Conservation (phyloP, 2,329 filamentous ascomycete species). For the Cladosporium sp. region DNA sequence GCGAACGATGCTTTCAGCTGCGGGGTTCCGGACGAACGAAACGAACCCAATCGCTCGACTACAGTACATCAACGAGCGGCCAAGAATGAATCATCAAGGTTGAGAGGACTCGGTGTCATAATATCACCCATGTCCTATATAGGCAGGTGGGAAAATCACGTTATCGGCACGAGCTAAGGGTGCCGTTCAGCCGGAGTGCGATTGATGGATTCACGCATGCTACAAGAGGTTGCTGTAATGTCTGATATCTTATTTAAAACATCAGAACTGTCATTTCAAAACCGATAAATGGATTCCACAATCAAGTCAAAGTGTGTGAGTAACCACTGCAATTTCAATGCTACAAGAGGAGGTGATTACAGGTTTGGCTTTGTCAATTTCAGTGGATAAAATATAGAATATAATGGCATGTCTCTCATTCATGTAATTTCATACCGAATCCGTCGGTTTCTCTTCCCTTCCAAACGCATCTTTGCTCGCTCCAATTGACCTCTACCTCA, state of each 20-base stretch:
- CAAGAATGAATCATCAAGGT: not conserved
- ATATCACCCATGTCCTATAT: not conserved
- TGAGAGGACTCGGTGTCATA: not conserved
- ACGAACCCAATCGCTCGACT: not conserved
- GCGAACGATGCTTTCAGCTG: not conserved
- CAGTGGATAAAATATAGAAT: slow-evolving; percentile 7
- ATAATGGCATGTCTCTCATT: slow-evolving; percentile 14
- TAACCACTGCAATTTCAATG: not conserved
- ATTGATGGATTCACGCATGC: not conserved
- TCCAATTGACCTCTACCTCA: not conserved
- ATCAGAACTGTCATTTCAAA: too few relatives aligned
- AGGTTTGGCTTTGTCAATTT: slow-evolving; percentile 1
- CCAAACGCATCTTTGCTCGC: not conserved
- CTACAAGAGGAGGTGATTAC: not conserved
- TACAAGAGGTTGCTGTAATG: not conserved
- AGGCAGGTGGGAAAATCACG: not conserved
- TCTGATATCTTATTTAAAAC: too few relatives aligned
- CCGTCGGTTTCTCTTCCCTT: not conserved
- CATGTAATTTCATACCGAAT: slow-evolving; percentile 10
- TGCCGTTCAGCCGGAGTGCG: not conserved
- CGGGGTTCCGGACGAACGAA: not conserved
- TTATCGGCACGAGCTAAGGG: not conserved
- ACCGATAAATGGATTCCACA: not conserved
- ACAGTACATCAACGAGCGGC: not conserved
- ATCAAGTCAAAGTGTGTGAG: not conserved